A percentile compares a stretch with the other conserved stretches of the same genome.
Evolutionary conservation across 805 yeast genomes (phyloP).

Genomic region (Candida chauliodis): DNA sequence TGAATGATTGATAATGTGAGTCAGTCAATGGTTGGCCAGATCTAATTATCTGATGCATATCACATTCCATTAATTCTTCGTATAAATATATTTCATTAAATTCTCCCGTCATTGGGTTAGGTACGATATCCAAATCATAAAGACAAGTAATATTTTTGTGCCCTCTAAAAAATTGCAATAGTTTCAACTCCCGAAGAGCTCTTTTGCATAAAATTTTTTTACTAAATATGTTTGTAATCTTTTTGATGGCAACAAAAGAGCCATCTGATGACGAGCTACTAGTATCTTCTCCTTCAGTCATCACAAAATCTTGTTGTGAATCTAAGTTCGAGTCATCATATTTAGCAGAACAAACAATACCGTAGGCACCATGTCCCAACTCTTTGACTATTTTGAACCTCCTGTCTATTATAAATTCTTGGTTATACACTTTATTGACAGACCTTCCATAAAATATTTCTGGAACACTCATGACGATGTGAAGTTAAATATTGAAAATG

Average conservation of each 20-base stretch:
- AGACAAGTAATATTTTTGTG: slow-evolving; percentile 95
- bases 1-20: slow-evolving; percentile 89
- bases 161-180: slow-evolving; percentile 89
- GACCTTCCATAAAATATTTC: slow-evolving; percentile 24
- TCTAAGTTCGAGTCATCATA: slow-evolving; percentile 47
- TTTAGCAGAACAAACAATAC: slow-evolving; percentile 91
- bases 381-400: slow-evolving; percentile 88
- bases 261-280: slow-evolving; percentile 22
- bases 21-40: slow-evolving; percentile 93
- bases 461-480: not conserved
- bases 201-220: slow-evolving; percentile 89
- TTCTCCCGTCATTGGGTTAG: slow-evolving; percentile 52
- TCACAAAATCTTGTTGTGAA: slow-evolving; percentile 4
- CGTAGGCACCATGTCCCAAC: slow-evolving; percentile 97
- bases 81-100: slow-evolving; percentile 91
- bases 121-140: slow-evolving; percentile 90
- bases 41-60: slow-evolving; percentile 94
- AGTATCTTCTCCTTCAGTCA: not conserved
- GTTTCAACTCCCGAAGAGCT: slow-evolving; percentile 85
- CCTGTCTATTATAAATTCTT: slow-evolving; percentile 88
- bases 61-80: slow-evolving; percentile 98
- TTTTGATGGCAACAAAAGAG: slow-evolving; percentile 81
- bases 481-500: too few relatives aligned
- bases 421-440: slow-evolving; percentile 52
- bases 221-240: slow-evolving; percentile 89